These are phyloP conservation scores for Euphrasia arctica DNA, from an alignment of 305 asterid species.

Conservation along the genomic window DNA sequence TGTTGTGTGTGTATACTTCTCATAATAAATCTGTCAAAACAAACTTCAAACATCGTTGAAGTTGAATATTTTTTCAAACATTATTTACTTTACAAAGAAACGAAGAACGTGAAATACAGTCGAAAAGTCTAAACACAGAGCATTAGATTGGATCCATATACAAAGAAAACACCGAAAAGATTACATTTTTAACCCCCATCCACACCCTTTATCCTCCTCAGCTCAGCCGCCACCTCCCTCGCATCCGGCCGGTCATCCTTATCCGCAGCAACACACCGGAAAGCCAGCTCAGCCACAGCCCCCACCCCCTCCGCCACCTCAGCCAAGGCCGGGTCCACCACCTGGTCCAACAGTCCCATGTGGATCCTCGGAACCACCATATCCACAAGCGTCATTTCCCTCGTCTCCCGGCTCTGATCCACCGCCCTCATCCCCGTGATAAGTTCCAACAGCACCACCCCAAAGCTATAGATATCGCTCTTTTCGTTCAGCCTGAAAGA, in stretches of 20 bases:
- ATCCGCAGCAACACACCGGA: constrained; percentile 75
- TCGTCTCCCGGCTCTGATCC: constrained; percentile 67
- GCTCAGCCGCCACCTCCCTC: constrained; percentile 66
- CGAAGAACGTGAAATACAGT: no score
- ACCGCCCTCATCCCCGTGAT: constrained; percentile 91
- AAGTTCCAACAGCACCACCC: constrained; percentile 76
- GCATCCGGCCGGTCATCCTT: constrained; percentile 90
- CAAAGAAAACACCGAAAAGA: neutral
- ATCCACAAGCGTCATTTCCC: constrained; percentile 84
- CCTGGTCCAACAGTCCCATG: constrained; percentile 78
- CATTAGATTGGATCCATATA: neutral
- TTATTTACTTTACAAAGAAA: no score
- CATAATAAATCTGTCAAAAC: neutral
- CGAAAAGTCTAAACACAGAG: no score
- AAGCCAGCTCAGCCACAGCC: constrained; percentile 80
- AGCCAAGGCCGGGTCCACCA: constrained; percentile 69
- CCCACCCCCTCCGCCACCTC: constrained; percentile 64
- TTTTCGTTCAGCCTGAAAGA: constrained; percentile 82
- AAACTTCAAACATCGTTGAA: neutral
- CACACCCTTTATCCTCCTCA: constrained; percentile 66
- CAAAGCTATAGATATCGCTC: constrained; percentile 90
- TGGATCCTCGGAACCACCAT: constrained; percentile 88
- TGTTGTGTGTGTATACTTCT: neutral
- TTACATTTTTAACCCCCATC: constrained; percentile 42
- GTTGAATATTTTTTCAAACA: neutral